Conservation (phyloP, 208 protist species). For the Trypanosoma caninum region DNA sequence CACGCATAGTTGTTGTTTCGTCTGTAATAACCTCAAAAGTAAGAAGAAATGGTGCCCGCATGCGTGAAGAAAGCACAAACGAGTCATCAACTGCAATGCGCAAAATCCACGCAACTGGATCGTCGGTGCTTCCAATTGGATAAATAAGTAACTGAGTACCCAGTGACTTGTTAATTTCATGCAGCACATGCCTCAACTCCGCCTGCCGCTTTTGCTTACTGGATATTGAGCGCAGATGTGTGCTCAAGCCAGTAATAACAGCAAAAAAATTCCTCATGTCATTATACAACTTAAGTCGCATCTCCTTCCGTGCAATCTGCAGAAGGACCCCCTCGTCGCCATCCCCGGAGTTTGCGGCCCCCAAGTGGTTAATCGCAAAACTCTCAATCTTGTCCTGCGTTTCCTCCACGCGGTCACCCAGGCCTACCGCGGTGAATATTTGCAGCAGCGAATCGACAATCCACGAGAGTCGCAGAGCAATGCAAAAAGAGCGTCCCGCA, state of each 20-base stretch:
- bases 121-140: constrained; percentile 56
- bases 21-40: constrained; percentile 88
- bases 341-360: neutral
- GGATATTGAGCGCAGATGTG: constrained; percentile 53
- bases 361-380: constrained; percentile 74
- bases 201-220: constrained; percentile 67
- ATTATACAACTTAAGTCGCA: constrained; percentile 80
- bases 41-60: constrained; percentile 82
- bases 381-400: constrained; percentile 86
- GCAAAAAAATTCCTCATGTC: constrained; percentile 76
- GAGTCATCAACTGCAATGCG: constrained; percentile 84
- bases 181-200: constrained; percentile 60
- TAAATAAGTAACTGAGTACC: constrained; percentile 56
- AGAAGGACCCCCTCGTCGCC: constrained; percentile 26
- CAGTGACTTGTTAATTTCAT: constrained; percentile 62
- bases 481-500: constrained; percentile 55
- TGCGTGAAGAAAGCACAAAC: constrained; percentile 84
- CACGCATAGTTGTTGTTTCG: constrained; percentile 70
- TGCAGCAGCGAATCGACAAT: constrained; percentile 60
- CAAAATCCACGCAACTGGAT: constrained; percentile 83
- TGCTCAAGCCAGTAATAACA: constrained; percentile 70
- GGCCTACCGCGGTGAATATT: constrained; percentile 39
- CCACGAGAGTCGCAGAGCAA: constrained; percentile 77
- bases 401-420: constrained; percentile 60
- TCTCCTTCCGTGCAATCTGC: constrained; percentile 67